Evolutionary conservation across 1,284 basidiomycete species (phyloP).

Genomic region (Marasmius sp.): DNA sequence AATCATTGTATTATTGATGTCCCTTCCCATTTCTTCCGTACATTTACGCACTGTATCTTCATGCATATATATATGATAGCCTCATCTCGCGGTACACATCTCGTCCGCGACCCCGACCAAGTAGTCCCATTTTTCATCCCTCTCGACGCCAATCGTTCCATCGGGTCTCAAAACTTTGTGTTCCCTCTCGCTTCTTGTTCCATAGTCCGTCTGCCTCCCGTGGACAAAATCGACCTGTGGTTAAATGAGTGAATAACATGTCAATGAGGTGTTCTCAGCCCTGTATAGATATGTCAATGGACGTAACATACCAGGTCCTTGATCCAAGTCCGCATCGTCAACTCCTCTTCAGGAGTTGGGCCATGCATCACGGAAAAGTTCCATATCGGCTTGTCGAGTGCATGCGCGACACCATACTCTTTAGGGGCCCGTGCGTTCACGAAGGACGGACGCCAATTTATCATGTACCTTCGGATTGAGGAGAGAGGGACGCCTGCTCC

Average conservation of each 20-base stretch:
- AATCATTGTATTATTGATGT: not conserved
- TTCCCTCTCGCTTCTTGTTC: constrained; percentile 10
- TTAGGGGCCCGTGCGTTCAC: constrained; percentile 6
- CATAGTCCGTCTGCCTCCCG: constrained; percentile 8
- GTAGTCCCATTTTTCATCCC: constrained; percentile 14
- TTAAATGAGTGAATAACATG: not conserved
- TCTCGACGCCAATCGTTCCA: constrained; percentile 11
- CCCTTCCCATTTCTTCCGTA: not conserved
- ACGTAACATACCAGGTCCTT: constrained; percentile 8
- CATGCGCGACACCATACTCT: constrained; percentile 13
- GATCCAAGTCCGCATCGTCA: constrained; percentile 13
- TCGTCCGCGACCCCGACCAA: constrained; percentile 11
- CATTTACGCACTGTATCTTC: not conserved
- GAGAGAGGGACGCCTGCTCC: constrained; percentile 13
- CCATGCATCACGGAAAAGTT: constrained; percentile 16
- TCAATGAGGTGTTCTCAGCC: not conserved
- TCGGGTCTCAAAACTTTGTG: constrained; percentile 11
- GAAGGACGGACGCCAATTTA: constrained; percentile 14
- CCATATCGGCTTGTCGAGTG: constrained; percentile 15
- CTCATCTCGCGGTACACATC: constrained; percentile 10
- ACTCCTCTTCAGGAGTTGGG: constrained; percentile 14
- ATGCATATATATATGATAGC: not conserved
- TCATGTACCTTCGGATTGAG: constrained; percentile 13
- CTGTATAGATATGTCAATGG: not conserved
- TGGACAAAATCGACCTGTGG: constrained; percentile 10